phyloP scores from a whole-genome alignment of 805 yeast species.

The Myxozyma monticola region DNA sequence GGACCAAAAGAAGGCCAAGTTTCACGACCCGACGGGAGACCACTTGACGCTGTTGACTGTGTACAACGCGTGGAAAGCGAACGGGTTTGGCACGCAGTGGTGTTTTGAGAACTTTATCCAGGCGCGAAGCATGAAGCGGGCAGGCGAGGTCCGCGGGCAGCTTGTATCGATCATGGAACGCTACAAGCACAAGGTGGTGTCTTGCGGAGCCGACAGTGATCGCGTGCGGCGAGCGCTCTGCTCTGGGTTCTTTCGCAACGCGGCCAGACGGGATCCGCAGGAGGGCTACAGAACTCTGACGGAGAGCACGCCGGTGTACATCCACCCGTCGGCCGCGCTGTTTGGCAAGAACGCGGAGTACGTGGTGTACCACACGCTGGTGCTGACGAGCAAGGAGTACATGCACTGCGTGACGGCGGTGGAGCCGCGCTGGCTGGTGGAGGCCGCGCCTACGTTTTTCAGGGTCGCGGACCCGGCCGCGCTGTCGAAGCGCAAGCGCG shows the following conservation, averaged over 20 bases:
- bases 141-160: conserved; percentile 70
- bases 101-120: conserved; percentile 82
- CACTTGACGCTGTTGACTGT: conserved; percentile 74
- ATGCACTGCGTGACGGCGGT: conserved; percentile 73
- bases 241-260: conserved; percentile 68
- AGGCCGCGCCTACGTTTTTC: conserved; percentile 77
- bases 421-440: conserved; percentile 71
- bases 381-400: conserved; percentile 82
- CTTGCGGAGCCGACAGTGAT: conserved; percentile 40
- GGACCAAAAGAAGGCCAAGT: conserved; percentile 59
- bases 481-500: conserved; percentile 53
- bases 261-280: conserved; percentile 65
- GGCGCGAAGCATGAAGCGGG: conserved; percentile 67
- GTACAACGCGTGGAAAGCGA: conserved; percentile 72
- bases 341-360: conserved; percentile 74
- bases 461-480: conserved; percentile 55
- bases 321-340: conserved; percentile 85
- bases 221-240: conserved; percentile 55
- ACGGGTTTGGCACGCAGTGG: conserved; percentile 73
- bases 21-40: conserved; percentile 64
- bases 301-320: conserved; percentile 51
- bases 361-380: conserved; percentile 78
- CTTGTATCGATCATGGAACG: conserved; percentile 50
- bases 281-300: conserved; percentile 46
- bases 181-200: conserved; percentile 36